Evolutionary conservation across 148 eudicot species (phyloP).

Genomic region (Beta vulgaris): DNA sequence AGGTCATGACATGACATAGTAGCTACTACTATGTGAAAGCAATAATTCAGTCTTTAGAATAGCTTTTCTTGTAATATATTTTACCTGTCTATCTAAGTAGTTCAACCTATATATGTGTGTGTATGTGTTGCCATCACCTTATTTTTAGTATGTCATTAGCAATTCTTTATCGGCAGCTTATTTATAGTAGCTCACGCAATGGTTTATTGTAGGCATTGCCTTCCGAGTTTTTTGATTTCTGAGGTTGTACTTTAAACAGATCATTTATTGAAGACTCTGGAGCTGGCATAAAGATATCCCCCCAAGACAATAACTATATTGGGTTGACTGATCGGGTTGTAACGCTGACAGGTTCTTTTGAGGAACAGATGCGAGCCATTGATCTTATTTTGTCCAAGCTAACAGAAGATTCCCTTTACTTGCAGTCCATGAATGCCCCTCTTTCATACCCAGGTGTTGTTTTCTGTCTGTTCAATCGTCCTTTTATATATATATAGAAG

Average conservation of each 20-base stretch:
- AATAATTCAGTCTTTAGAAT: too few species aligned
- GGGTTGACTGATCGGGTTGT: conserved; percentile 86
- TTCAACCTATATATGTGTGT: too few species aligned
- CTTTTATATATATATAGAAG: not conserved
- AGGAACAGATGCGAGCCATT: conserved; percentile 74
- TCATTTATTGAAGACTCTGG: conserved; percentile 81
- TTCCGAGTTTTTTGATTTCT: conserved; percentile 3
- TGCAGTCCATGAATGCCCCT: conserved; percentile 64
- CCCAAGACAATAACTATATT: conserved; percentile 70
- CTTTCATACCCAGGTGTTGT: conserved; percentile 71
- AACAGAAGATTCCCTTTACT: conserved; percentile 66
- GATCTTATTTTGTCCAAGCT: conserved; percentile 71
- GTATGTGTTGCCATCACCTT: too few species aligned
- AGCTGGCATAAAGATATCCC: conserved; percentile 89
- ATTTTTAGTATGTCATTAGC: not conserved
- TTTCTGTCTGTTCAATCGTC: conserved; percentile 4
- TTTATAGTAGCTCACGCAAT: not conserved
- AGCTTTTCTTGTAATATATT: too few species aligned
- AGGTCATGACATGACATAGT: too few species aligned
- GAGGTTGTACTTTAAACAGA: conserved; percentile 37
- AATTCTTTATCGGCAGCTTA: not conserved
- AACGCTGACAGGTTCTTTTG: conserved; percentile 68
- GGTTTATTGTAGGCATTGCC: not conserved
- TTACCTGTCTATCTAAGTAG: too few species aligned
- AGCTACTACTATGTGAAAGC: too few species aligned